A percentile compares a stretch with the other conserved stretches of the same genome.
These are phyloP conservation scores for Syncephalastrum contaminatum DNA, from an alignment of 371 early-diverging fungal genomes.

Conservation along the genomic window DNA sequence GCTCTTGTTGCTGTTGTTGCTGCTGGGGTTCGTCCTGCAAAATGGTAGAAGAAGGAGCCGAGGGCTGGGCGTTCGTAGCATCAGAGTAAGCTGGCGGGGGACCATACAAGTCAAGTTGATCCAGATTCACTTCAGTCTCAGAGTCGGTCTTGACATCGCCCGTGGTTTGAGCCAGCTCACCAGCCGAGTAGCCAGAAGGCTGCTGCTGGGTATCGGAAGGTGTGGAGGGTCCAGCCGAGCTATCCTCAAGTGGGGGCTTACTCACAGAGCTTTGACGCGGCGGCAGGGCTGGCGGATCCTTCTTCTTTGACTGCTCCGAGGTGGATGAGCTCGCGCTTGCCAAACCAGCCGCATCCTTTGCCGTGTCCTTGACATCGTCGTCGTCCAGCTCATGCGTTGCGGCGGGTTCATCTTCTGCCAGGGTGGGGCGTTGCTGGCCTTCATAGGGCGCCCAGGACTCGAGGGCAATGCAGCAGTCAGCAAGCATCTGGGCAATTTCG, in stretches of 20 bases:
- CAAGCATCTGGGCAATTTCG: constrained; percentile 36
- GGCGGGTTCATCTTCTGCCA: constrained; percentile 5
- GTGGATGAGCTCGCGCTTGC: neutral
- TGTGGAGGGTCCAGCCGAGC: neutral
- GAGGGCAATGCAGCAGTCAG: constrained; percentile 41
- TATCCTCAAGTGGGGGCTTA: too few species aligned
- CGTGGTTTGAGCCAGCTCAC: constrained; percentile 22
- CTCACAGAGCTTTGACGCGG: neutral
- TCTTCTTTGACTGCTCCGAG: constrained; percentile 7
- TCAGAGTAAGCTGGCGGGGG: constrained; percentile 40
- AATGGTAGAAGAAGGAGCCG: too few species aligned
- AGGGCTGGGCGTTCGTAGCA: neutral
- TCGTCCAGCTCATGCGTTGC: neutral
- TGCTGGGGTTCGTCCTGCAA: neutral
- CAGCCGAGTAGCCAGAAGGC: constrained; percentile 1
- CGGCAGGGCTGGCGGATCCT: constrained; percentile 15
- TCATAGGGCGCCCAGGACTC: constrained; percentile 40
- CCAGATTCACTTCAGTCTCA: constrained; percentile 24
- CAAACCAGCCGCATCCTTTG: constrained; percentile 6
- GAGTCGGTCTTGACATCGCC: constrained; percentile 23
- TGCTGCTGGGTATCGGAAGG: neutral
- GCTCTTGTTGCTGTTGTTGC: neutral
- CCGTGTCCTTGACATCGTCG: neutral
- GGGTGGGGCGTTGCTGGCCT: constrained; percentile 40
- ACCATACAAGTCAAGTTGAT: constrained; percentile 34